phyloP scores from a whole-genome alignment of 768 basidiomycete genomes.

The Tricholoma saponaceum region DNA sequence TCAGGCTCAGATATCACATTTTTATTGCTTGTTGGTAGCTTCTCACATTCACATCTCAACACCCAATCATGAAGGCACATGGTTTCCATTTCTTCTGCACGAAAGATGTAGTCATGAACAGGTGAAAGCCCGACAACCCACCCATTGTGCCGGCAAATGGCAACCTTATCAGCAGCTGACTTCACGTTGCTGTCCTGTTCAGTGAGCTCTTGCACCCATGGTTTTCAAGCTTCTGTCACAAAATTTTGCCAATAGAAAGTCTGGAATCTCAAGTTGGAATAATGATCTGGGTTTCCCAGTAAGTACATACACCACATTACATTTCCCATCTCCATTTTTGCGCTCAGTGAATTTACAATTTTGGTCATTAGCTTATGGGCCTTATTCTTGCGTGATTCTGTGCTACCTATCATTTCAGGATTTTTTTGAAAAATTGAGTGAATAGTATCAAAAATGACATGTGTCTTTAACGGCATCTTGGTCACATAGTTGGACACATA shows the following conservation, averaged over 20 bases:
- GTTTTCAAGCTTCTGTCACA: constrained; percentile 18
- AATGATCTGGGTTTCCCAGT: no score
- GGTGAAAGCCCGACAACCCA: constrained; percentile 18
- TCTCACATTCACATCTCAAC: constrained; percentile 9
- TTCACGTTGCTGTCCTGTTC: background rate
- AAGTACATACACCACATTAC: constrained; percentile 25
- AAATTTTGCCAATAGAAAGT: constrained; percentile 29
- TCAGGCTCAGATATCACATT: no score
- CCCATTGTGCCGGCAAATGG: constrained; percentile 12
- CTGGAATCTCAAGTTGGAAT: constrained; percentile 27
- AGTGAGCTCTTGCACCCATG: constrained; percentile 6
- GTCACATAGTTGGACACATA: constrained; percentile 42
- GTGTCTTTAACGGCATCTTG: constrained; percentile 33
- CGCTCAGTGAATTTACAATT: no score
- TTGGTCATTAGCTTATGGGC: constrained; percentile 19
- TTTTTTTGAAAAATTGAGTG: constrained; percentile 17
- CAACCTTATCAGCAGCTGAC: constrained; percentile 15
- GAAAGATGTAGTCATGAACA: constrained; percentile 30
- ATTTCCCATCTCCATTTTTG: constrained; percentile 32
- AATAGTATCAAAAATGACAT: constrained; percentile 31
- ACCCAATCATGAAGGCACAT: constrained; percentile 26
- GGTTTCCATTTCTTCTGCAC: constrained; percentile 12
- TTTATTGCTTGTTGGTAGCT: background rate
- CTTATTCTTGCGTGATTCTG: constrained; percentile 9
- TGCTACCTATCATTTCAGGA: constrained; percentile 10